Percentiles rank a stretch among this genome's conserved stretches.
These are phyloP conservation scores for Santalum album DNA, from an alignment of 164 flowering plant genomes.

Conservation along the genomic window DNA sequence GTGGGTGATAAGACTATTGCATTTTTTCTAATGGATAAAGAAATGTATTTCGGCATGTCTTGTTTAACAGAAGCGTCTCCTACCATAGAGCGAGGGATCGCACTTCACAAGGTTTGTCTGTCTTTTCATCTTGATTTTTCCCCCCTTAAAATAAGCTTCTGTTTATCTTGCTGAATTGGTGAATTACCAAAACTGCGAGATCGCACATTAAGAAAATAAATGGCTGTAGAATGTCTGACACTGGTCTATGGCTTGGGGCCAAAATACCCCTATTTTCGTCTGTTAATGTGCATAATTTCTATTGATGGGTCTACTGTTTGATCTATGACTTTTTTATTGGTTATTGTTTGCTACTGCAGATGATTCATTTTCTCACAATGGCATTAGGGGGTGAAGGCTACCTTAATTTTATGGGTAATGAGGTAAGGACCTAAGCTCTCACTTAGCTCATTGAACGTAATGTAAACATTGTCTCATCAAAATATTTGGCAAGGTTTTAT, in stretches of 20 bases:
- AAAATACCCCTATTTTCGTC: too few relatives aligned
- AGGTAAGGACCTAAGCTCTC: conserved; percentile 37
- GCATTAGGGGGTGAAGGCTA: conserved; percentile 98
- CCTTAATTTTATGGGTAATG: conserved; percentile 99
- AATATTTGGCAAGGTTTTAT: too few relatives aligned
- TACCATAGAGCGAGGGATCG: conserved; percentile 76
- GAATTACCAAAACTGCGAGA: too few relatives aligned
- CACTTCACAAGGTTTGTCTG: conserved; percentile 84
- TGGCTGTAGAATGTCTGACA: too few relatives aligned
- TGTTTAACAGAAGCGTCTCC: conserved; percentile 69
- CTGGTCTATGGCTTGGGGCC: too few relatives aligned
- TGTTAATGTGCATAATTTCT: too few relatives aligned
- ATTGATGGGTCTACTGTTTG: not conserved
- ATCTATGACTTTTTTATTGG: not conserved
- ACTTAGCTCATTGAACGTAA: not conserved
- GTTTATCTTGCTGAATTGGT: too few relatives aligned
- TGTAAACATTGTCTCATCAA: too few relatives aligned
- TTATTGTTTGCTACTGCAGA: conserved; percentile 32
- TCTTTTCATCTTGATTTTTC: too few relatives aligned
- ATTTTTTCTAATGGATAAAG: conserved; percentile 85
- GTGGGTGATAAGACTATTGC: conserved; percentile 96
- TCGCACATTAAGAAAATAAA: too few relatives aligned
- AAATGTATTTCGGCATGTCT: conserved; percentile 95
- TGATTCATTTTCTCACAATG: conserved; percentile 95
- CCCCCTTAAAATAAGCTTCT: too few relatives aligned